phyloP scores from a whole-genome alignment of 495 filamentous ascomycete genomes.

The Thermothielavioides terrestris region DNA sequence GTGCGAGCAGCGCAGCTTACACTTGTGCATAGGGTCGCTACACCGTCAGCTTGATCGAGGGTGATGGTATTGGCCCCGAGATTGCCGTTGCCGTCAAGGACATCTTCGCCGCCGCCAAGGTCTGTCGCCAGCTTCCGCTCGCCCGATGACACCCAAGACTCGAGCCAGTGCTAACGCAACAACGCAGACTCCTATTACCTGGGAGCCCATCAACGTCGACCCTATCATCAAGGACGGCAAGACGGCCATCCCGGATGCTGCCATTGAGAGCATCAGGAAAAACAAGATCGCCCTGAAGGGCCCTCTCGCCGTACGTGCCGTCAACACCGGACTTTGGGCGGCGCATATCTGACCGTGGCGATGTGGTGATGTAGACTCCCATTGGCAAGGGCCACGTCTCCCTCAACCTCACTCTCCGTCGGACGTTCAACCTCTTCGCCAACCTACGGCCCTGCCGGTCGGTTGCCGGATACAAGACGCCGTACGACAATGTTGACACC shows the following conservation, averaged over 20 bases:
- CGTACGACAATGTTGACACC: conserved; percentile 96
- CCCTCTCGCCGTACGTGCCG: conserved; percentile 73
- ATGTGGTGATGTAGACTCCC: conserved; percentile 82
- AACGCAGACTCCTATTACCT: conserved; percentile 75
- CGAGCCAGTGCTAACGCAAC: not conserved
- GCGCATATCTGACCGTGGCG: conserved; percentile 10
- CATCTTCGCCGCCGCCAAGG: conserved; percentile 91
- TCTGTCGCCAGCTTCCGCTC: conserved; percentile 33
- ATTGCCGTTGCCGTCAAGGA: conserved; percentile 96
- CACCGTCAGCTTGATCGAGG: conserved; percentile 94
- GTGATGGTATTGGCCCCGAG: conserved; percentile 96
- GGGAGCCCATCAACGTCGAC: conserved; percentile 95
- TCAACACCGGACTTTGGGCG: not conserved
- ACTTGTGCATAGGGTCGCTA: conserved; percentile 66
- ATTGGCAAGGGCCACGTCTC: conserved; percentile 99
- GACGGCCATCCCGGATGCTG: conserved; percentile 79
- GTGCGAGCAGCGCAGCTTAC: conserved; percentile 9
- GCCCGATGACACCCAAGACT: conserved; percentile 11
- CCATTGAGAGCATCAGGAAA: conserved; percentile 79
- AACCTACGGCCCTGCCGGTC: conserved; percentile 97
- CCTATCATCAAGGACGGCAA: conserved; percentile 86
- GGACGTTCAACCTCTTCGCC: conserved; percentile 99
- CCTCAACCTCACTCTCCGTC: conserved; percentile 93
- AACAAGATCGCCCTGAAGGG: conserved; percentile 98
- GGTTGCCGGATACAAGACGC: conserved; percentile 93